phyloP scores from a whole-genome alignment of 768 basidiomycete species.

The Hemileccinum rubropunctum region DNA sequence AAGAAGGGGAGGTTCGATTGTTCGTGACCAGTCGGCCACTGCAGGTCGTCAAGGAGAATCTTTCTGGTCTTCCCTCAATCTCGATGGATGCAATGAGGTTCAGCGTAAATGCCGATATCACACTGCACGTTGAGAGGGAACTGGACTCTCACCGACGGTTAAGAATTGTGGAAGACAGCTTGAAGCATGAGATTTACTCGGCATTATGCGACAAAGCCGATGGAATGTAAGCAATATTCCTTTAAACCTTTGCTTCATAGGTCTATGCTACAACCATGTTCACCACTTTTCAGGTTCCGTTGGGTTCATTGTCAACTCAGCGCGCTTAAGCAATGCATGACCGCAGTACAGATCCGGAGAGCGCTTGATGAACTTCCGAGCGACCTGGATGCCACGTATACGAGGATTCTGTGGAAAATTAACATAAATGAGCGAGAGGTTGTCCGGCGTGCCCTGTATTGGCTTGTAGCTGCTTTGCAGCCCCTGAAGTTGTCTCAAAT shows the following conservation, averaged over 20 bases:
- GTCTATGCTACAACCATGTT: no score
- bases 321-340: constrained; percentile 6
- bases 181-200: constrained; percentile 7
- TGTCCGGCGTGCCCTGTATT: not conserved
- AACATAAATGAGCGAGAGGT: not conserved
- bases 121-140: constrained; percentile 2
- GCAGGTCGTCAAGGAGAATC: constrained; percentile 4
- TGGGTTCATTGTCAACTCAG: constrained; percentile 18
- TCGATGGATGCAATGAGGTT: constrained; percentile 4
- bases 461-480: constrained; percentile 9
- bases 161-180: not conserved
- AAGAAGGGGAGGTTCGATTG: not conserved
- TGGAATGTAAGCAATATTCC: constrained; percentile 11
- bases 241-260: no score
- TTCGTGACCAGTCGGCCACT: constrained; percentile 11
- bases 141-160: constrained; percentile 11
- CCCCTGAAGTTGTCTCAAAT: constrained; percentile 4
- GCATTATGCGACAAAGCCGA: constrained; percentile 3
- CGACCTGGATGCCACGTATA: constrained; percentile 7
- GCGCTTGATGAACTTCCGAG: constrained; percentile 5
- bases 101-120: constrained; percentile 5
- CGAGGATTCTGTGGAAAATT: constrained; percentile 3
- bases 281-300: constrained; percentile 6
- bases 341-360: not conserved
- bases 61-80: not conserved